Base-by-base conservation (phyloP, 2,329 filamentous ascomycete species). In the Colletotrichum horii region DNA sequence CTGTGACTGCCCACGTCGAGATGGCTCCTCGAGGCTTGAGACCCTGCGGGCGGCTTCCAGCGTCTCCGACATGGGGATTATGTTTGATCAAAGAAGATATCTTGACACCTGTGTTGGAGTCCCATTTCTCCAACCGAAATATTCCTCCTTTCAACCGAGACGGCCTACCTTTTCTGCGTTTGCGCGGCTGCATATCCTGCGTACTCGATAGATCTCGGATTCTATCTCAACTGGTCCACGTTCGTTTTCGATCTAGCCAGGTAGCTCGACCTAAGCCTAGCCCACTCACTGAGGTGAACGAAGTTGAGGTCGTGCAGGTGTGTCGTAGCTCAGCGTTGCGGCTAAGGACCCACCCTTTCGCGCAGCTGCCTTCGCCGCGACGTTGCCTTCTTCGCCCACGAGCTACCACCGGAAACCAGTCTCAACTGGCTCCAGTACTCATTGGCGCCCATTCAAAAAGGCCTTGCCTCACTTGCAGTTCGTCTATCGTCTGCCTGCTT, bases 31-130 rank as follows among this genome's bases (percentile, higher is more conserved):
- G 6, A 48, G 38, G 38, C 38, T n/a, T 1, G 38, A 12, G 38
- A 43, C 0, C 38, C n/a, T 43, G 0, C 38, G 38, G 0, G 38
- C 1, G 9, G 19, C 8, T 43, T n/a, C 38, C 9, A 11, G 8
- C 16, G 16, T 43, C 1, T 38, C 36, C 4, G 19, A 8, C 6
- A 43, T 3, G 3, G 6, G 1, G 36, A n/a, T 43, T n/a, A 6
- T 28, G 28, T 28, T 28, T 7, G 28, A 28, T 28, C 5, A 43
- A n/a, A 43, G 38, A 4, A 43, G 38, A 12, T n/a, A 43, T 9
- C n/a, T 43, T 12, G 38, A 43, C 9, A 12, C 3, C 12, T 12
- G 0, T n/a, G 19, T 43, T 3, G 9, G 0, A 0, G 38, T 43
- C 1, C 19, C 9, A n/a, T 43, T 19, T 43, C 38, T n/a, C 19